Percentiles rank a stretch among this genome's conserved stretches.
Conservation (phyloP, 805 yeast genomes). For the Jamesozyma spencerorum region DNA sequence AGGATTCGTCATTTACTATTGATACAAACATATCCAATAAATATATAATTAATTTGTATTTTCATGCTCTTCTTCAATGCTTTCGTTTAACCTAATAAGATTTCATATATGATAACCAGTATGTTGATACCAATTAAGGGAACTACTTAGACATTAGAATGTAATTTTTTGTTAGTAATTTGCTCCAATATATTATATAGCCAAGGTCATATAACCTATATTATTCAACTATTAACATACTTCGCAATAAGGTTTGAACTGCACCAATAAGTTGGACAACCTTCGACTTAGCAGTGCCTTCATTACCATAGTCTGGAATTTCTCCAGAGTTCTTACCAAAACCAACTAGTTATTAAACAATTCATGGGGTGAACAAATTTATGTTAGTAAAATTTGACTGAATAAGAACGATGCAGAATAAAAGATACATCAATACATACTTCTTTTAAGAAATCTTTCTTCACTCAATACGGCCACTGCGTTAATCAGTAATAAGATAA, state of each 20-base stretch:
- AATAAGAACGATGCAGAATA: neutral
- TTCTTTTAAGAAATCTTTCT: slow-evolving; percentile 66
- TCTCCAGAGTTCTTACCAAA: slow-evolving; percentile 34
- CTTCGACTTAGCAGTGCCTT: slow-evolving; percentile 45
- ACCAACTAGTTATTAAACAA: slow-evolving; percentile 32
- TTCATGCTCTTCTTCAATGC: neutral
- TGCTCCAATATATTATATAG: too few species aligned
- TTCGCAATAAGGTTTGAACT: slow-evolving; percentile 63
- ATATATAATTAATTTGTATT: neutral
- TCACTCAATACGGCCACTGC: slow-evolving; percentile 73
- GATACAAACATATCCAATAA: neutral
- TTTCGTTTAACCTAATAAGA: slow-evolving; percentile 46
- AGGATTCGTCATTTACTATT: too few species aligned
- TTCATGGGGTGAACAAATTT: neutral
- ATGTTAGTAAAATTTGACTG: slow-evolving; percentile 1
- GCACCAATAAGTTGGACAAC: slow-evolving; percentile 62
- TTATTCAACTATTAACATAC: slow-evolving; percentile 29
- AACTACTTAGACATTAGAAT: slow-evolving; percentile 27
- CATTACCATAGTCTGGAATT: slow-evolving; percentile 38
- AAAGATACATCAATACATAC: slow-evolving; percentile 12
- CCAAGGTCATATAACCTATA: neutral
- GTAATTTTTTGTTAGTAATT: slow-evolving; percentile 5
- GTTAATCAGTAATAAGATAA: slow-evolving; percentile 49
- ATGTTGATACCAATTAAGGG: slow-evolving; percentile 64
- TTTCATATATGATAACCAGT: slow-evolving; percentile 58